Percentiles rank a stretch among this genome's conserved stretches.
Conservation (phyloP, 129 eudicot genomes). For the Cynara cardunculus region DNA sequence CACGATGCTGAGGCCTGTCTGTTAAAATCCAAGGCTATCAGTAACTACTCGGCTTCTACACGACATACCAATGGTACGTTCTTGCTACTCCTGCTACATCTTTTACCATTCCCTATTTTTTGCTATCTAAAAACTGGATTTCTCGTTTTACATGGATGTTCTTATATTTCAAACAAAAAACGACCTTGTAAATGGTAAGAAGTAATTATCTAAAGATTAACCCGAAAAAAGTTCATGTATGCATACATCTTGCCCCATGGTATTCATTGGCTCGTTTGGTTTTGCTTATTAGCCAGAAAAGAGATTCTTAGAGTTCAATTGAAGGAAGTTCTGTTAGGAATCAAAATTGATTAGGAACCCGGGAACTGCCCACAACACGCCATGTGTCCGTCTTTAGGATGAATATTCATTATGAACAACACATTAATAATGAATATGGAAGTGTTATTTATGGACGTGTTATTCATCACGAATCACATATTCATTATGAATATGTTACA, state of each 20-base stretch:
- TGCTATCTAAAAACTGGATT: background rate
- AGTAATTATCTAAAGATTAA: background rate
- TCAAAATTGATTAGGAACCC: background rate
- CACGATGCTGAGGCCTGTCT: slow-evolving; percentile 79
- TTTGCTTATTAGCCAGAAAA: background rate
- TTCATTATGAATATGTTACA: background rate
- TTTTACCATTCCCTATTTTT: background rate
- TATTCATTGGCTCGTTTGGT: background rate
- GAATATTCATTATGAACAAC: background rate
- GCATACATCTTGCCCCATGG: background rate
- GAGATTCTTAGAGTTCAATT: background rate
- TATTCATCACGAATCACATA: background rate
- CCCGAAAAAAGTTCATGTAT: background rate
- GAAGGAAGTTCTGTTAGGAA: background rate
- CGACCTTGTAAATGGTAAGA: background rate
- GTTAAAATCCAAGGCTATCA: slow-evolving; percentile 56
- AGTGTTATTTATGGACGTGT: background rate
- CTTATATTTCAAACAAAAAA: background rate
- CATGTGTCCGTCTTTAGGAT: background rate
- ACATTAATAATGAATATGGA: background rate
- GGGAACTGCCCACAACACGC: background rate
- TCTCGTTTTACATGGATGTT: background rate
- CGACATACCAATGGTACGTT: slow-evolving; percentile 66
- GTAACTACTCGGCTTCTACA: slow-evolving; percentile 57
- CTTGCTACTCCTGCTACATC: background rate